These are phyloP conservation scores for Coemansia sp. DNA, from an alignment of 192 early-diverging fungal genomes.

Conservation along the genomic window DNA sequence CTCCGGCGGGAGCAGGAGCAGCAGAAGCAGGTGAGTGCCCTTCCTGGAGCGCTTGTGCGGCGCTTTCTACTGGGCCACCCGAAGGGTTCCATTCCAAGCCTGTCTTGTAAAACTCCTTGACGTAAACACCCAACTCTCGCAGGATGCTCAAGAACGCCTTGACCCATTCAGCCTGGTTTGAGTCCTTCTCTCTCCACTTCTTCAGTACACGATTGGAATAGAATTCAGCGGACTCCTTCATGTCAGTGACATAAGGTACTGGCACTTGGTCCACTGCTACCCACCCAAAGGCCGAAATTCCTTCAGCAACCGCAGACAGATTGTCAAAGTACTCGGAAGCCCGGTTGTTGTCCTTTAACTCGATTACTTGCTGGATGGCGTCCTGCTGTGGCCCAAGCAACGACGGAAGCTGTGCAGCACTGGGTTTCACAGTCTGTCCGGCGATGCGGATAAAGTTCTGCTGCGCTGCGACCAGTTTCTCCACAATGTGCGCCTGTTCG, in stretches of 20 bases:
- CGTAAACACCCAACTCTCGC: slow-evolving; percentile 77
- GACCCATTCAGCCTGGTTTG: slow-evolving; percentile 83
- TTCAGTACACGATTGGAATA: slow-evolving; percentile 88
- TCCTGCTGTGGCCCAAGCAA: slow-evolving; percentile 70
- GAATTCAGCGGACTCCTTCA: slow-evolving; percentile 90
- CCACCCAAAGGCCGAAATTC: slow-evolving; percentile 90
- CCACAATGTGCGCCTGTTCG: slow-evolving; percentile 63
- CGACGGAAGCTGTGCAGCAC: slow-evolving; percentile 58
- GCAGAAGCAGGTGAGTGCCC: slow-evolving; percentile 18
- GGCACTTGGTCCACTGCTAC: slow-evolving; percentile 84
- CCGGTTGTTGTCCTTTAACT: slow-evolving; percentile 78
- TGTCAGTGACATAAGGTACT: slow-evolving; percentile 82
- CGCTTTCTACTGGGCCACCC: slow-evolving; percentile 54
- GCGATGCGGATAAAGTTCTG: slow-evolving; percentile 75
- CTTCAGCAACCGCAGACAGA: slow-evolving; percentile 83
- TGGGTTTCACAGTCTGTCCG: slow-evolving; percentile 73
- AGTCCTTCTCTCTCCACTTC: slow-evolving; percentile 87
- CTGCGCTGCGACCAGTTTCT: slow-evolving; percentile 66
- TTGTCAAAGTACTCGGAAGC: slow-evolving; percentile 73
- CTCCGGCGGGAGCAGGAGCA: slow-evolving; percentile 42
- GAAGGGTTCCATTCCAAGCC: slow-evolving; percentile 91
- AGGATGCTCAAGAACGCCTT: slow-evolving; percentile 69
- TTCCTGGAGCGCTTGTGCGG: slow-evolving; percentile 35
- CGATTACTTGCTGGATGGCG: slow-evolving; percentile 63
- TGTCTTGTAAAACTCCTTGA: slow-evolving; percentile 85